Percentiles rank a stretch among this genome's conserved stretches.
These are phyloP conservation scores for Globisporangium paddicum DNA, from an alignment of 352 stramenopile genomes.

Conservation along the genomic window DNA sequence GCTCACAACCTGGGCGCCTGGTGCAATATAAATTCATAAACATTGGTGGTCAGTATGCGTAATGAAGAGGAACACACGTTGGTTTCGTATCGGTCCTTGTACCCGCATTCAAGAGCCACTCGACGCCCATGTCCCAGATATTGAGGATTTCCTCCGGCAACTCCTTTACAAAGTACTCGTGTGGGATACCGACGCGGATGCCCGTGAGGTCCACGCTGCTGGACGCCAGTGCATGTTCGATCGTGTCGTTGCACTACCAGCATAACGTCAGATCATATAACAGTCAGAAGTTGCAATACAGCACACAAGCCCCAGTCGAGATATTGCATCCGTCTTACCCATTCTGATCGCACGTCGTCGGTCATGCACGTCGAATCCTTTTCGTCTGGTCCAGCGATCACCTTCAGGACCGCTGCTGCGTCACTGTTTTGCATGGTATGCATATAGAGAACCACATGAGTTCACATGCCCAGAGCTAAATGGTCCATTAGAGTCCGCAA, in stretches of 20 bases:
- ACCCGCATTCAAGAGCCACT: conserved; percentile 62
- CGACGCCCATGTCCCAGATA: conserved; percentile 80
- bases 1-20: conserved; percentile 66
- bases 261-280: not conserved
- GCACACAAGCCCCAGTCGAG: not conserved
- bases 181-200: conserved; percentile 89
- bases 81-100: not conserved
- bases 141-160: conserved; percentile 76
- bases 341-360: conserved; percentile 35
- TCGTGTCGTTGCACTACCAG: conserved; percentile 31
- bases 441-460: not conserved
- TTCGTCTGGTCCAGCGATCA: conserved; percentile 72
- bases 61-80: not conserved
- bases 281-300: not conserved
- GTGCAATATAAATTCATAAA: not conserved
- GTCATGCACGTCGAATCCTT: conserved; percentile 82
- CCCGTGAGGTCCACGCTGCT: conserved; percentile 47
- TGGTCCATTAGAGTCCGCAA: not conserved
- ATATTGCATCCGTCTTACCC: conserved; percentile 34
- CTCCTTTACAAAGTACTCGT: conserved; percentile 94
- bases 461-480: not conserved
- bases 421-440: conserved; percentile 38
- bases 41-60: not conserved
- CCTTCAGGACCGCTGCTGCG: conserved; percentile 67
- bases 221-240: conserved; percentile 20